Percentiles rank a stretch among this genome's conserved stretches.
These are phyloP conservation scores for Skeletonema potamos DNA, from an alignment of 108 stramenopile genomes.

Conservation along the genomic window DNA sequence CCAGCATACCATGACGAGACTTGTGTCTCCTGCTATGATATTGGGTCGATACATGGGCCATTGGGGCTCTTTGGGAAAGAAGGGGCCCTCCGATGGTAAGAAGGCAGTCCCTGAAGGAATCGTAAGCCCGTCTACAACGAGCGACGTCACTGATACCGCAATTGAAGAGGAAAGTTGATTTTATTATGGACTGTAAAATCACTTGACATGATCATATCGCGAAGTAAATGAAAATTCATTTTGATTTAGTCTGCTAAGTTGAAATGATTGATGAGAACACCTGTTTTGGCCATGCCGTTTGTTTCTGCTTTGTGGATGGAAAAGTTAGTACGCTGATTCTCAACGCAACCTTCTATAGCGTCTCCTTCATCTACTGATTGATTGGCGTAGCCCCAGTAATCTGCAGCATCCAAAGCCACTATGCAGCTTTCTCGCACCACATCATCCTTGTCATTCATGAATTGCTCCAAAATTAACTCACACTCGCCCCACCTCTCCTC, in stretches of 20 bases:
- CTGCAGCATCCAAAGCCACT: slow-evolving; percentile 96
- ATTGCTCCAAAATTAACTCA: slow-evolving; percentile 69
- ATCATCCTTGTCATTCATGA: slow-evolving; percentile 70
- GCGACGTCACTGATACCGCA: not conserved
- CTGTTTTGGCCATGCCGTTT: slow-evolving; percentile 25
- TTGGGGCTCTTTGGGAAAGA: not conserved
- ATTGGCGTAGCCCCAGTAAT: slow-evolving; percentile 86
- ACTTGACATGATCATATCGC: slow-evolving; percentile 24
- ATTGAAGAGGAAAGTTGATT: slow-evolving; percentile 13
- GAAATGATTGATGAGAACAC: slow-evolving; percentile 44
- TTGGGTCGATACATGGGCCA: slow-evolving; percentile 24
- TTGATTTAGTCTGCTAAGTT: slow-evolving; percentile 27
- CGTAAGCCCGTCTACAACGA: not conserved
- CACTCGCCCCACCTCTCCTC: slow-evolving; percentile 81
- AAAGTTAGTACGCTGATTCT: slow-evolving; percentile 11
- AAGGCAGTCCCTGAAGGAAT: not conserved
- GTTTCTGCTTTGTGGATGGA: slow-evolving; percentile 39
- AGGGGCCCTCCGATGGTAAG: not conserved
- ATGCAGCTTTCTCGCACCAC: slow-evolving; percentile 90
- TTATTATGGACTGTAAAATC: slow-evolving; percentile 2
- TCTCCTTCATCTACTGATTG: not conserved
- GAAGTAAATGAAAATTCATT: slow-evolving; percentile 11
- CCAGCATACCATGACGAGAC: slow-evolving; percentile 43
- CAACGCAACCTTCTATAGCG: not conserved
- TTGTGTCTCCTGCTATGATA: slow-evolving; percentile 45